These are phyloP conservation scores for Leptosphaerulina australis DNA, from an alignment of 2,329 filamentous ascomycete species.

Conservation along the genomic window DNA sequence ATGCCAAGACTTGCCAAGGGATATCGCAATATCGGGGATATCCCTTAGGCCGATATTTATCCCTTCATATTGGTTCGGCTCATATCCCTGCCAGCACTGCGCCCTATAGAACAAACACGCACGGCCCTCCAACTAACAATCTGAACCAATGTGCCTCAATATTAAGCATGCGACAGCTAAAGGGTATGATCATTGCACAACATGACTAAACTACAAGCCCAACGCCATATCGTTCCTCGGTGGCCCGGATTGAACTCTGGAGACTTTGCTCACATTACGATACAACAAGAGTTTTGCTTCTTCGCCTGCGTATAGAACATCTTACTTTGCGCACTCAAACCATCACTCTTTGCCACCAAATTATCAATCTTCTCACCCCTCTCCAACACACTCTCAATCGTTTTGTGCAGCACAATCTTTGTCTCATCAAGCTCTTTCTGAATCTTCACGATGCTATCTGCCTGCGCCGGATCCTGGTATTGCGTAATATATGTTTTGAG, in stretches of 20 bases:
- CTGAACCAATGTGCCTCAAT: too few relatives aligned
- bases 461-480: constrained; percentile 87
- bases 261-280: constrained; percentile 63
- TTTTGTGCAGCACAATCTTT: constrained; percentile 96
- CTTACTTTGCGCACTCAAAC: constrained; percentile 88
- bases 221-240: constrained; percentile 8
- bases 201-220: constrained; percentile 3
- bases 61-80: too few relatives aligned
- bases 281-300: constrained; percentile 67
- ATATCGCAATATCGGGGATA: too few relatives aligned
- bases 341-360: constrained; percentile 90
- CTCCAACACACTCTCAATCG: constrained; percentile 86
- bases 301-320: constrained; percentile 86
- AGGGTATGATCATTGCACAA: constrained; percentile 19
- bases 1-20: too few relatives aligned
- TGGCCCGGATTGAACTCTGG: too few relatives aligned
- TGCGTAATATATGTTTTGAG: constrained; percentile 78
- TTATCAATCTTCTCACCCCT: constrained; percentile 96
- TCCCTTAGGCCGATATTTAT: too few relatives aligned
- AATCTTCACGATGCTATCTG: constrained; percentile 93
- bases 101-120: too few relatives aligned
- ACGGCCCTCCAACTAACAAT: too few relatives aligned
- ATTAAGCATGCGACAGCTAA: background rate
- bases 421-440: constrained; percentile 97
- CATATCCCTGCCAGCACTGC: too few relatives aligned